Conservation (phyloP, 2,329 filamentous ascomycete species). For the Trichoderma simmonsii region DNA sequence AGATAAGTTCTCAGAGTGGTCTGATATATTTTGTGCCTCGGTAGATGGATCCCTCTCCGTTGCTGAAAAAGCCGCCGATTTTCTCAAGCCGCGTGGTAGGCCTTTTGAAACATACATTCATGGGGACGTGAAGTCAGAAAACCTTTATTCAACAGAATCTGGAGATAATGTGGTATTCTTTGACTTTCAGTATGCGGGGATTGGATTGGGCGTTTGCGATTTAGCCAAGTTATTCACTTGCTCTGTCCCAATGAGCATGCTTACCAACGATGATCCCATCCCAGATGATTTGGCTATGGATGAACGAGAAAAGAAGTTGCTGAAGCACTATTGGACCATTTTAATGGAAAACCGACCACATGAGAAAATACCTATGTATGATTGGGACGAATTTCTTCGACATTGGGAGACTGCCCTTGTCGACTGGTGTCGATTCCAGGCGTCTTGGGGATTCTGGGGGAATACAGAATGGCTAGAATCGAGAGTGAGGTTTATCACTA, state of each 20-base stretch:
- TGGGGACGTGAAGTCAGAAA: constrained; percentile 68
- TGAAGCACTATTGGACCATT: constrained; percentile 46
- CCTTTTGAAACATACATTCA: constrained; percentile 58
- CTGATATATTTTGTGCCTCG: constrained; percentile 42
- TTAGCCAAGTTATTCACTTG: constrained; percentile 66
- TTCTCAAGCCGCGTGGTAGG: constrained; percentile 46
- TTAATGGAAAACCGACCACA: constrained; percentile 29
- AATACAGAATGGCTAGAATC: constrained; percentile 58
- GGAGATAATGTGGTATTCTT: constrained; percentile 59
- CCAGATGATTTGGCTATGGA: constrained; percentile 46
- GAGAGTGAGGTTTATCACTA: constrained; percentile 48
- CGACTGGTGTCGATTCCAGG: constrained; percentile 63
- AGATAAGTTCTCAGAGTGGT: constrained; percentile 55
- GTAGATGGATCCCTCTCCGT: constrained; percentile 34
- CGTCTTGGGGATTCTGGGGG: constrained; percentile 60
- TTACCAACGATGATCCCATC: constrained; percentile 35
- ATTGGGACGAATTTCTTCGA: constrained; percentile 50
- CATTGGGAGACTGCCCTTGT: constrained; percentile 68
- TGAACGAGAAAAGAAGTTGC: constrained; percentile 47
- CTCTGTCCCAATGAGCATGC: constrained; percentile 55
- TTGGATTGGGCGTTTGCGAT: constrained; percentile 63
- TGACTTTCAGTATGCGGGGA: constrained; percentile 66
- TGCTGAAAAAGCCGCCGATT: constrained; percentile 51
- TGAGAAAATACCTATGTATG: constrained; percentile 37
- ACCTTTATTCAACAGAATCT: constrained; percentile 54